phyloP scores from a whole-genome alignment of 2,329 filamentous ascomycete genomes.

The Blumeria graminis region DNA sequence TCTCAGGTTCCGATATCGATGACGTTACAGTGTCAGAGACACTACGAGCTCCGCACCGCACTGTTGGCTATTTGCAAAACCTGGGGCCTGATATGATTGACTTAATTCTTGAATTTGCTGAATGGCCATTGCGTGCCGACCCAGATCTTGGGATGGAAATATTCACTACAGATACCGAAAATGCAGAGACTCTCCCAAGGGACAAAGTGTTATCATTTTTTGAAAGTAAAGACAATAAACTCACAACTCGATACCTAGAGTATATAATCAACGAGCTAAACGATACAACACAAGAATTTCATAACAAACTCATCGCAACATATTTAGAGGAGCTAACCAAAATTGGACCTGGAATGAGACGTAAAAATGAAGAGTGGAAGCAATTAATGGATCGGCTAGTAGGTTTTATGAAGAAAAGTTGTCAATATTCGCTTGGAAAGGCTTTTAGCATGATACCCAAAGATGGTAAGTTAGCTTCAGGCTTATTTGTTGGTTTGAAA shows the following conservation, averaged over 20 bases:
- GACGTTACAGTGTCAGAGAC: conserved; percentile 25
- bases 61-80: conserved; percentile 73
- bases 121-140: conserved; percentile 58
- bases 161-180: conserved; percentile 81
- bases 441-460: conserved; percentile 57
- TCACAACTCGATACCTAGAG: conserved; percentile 68
- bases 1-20: conserved; percentile 34
- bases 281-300: conserved; percentile 64
- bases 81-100: conserved; percentile 73
- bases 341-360: conserved; percentile 17
- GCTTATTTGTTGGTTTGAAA: no score
- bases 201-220: conserved; percentile 54
- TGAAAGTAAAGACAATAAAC: conserved; percentile 36
- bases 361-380: conserved; percentile 25
- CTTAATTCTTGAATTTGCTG: conserved; percentile 71
- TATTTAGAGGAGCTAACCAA: conserved; percentile 28
- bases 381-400: conserved; percentile 42
- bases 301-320: conserved; percentile 59
- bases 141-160: conserved; percentile 70
- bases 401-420: conserved; percentile 48
- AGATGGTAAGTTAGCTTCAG: conserved; percentile 33
- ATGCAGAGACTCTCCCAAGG: conserved; percentile 71
- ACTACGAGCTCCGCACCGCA: conserved; percentile 61
- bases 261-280: conserved; percentile 75
- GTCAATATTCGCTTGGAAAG: conserved; percentile 56